These are phyloP conservation scores for Rhodamnia rubescens DNA, from an alignment of 345 rosid genomes.

Conservation along the genomic window DNA sequence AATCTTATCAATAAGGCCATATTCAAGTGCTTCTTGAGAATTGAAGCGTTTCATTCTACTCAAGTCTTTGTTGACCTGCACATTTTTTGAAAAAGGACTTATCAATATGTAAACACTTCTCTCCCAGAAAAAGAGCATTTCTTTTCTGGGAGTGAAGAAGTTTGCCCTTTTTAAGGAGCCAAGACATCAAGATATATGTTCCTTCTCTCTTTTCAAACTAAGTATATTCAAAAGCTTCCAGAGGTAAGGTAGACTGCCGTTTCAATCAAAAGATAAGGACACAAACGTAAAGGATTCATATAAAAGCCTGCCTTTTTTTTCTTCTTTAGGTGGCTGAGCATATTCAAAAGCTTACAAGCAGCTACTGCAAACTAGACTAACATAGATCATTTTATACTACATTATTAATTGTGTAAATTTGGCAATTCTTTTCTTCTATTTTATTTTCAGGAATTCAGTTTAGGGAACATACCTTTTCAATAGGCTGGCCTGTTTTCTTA, in stretches of 20 bases:
- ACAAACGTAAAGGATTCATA: background rate
- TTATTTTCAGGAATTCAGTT: background rate
- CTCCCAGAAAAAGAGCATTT: background rate
- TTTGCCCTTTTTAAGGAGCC: background rate
- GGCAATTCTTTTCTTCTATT: background rate
- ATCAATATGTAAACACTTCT: background rate
- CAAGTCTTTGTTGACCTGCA: slow-evolving; percentile 64
- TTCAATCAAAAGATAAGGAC: background rate
- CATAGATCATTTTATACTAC: background rate
- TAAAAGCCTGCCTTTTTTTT: background rate
- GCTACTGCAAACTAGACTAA: background rate
- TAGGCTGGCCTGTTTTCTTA: slow-evolving; percentile 70
- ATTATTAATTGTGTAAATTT: background rate
- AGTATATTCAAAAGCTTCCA: background rate
- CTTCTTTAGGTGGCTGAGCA: background rate
- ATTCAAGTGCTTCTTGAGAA: slow-evolving; percentile 76
- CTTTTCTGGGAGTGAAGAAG: background rate
- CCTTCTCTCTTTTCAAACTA: background rate
- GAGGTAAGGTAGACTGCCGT: background rate
- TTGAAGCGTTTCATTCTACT: slow-evolving; percentile 46
- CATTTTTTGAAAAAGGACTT: background rate
- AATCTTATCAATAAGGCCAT: slow-evolving; percentile 75
- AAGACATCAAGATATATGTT: background rate
- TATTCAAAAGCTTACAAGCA: background rate
- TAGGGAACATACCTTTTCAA: slow-evolving; percentile 47